Evolutionary conservation across 257 asterid species (phyloP), one percentile per base, ranked within the genome.

Genomic region (Solanum appendiculatum): DNA sequence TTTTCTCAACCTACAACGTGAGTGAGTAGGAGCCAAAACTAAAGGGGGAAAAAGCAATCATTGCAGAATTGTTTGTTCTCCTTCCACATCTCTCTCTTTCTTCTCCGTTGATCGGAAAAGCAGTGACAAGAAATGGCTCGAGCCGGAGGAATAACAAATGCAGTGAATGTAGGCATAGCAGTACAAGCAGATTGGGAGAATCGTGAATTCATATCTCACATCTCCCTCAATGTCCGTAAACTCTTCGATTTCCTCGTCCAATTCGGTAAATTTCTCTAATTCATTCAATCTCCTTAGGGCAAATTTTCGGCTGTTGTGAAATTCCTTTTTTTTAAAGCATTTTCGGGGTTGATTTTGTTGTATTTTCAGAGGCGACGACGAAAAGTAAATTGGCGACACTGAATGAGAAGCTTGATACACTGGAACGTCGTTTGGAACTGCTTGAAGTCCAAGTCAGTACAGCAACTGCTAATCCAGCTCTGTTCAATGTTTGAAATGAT

Each of bases 161-260:
- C 98, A 3, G 98, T 96, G 51, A 96, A 94, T 88, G 98, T 96
- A 9, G 99, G 98, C 27, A 96, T 96, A 58, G 99, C 99, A 60
- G 99, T 96, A 12, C 98, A 97, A 93, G 99, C 99, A 27, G 99
- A 97, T 85, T 97, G 99, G 99, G 99, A 97, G 86, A 95, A 94
- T 84, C 95, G 98, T 34, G 98, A 96, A 83, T 96, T 96, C 92
- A 93, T 96, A 86, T 96, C 98, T 21, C 94, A 94, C 87, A 92
- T 96, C 87, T 96, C 99, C 3, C 98, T 95, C 91, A 94, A 94
- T 72, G 92, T 94, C 83, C 98, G 98, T 51, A 97, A 98, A 73
- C 98, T 94, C 78, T 96, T 96, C 87, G 99, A 96, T 88, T 96
- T 96, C 95, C 98, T 96, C 37, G 94, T 96, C 29, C 96, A 96